Evolutionary conservation across 1,284 basidiomycete genomes (phyloP).

Genomic region (Ganoderma sinense): DNA sequence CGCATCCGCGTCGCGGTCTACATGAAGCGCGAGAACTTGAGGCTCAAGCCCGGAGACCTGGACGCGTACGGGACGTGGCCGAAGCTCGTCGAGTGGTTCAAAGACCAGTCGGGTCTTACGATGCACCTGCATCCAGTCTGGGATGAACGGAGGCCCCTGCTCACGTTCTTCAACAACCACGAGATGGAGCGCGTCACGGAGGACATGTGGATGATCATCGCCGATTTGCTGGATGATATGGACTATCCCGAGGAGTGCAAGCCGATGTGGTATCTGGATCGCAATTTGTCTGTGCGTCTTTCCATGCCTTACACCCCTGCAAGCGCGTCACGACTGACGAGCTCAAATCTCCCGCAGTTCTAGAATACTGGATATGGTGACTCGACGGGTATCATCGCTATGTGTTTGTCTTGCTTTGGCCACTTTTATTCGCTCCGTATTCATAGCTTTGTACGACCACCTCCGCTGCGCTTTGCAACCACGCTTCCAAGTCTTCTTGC

Average conservation of each 20-base stretch:
- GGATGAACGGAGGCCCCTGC: background rate
- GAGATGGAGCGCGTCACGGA: background rate
- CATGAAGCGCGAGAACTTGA: background rate
- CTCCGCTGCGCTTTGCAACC: too few relatives aligned
- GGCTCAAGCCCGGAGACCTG: background rate
- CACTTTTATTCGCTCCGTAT: too few relatives aligned
- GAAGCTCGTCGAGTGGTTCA: background rate
- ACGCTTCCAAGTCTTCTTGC: too few relatives aligned
- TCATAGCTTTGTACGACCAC: too few relatives aligned
- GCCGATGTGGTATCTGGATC: background rate
- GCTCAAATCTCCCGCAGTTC: too few relatives aligned
- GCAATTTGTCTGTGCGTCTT: background rate
- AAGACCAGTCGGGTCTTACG: background rate
- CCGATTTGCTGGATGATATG: background rate
- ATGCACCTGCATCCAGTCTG: background rate
- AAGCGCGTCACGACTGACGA: too few relatives aligned
- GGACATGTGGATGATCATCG: background rate
- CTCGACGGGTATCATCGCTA: too few relatives aligned
- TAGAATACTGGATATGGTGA: too few relatives aligned
- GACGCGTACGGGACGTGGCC: background rate
- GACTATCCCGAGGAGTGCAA: background rate
- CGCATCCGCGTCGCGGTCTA: background rate
- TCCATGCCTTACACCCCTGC: background rate
- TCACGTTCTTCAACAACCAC: background rate
- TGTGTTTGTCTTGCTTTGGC: too few relatives aligned